These are phyloP conservation scores for Vitis hybrid DNA, from an alignment of 177 flowering plant genomes.

Conservation along the genomic window DNA sequence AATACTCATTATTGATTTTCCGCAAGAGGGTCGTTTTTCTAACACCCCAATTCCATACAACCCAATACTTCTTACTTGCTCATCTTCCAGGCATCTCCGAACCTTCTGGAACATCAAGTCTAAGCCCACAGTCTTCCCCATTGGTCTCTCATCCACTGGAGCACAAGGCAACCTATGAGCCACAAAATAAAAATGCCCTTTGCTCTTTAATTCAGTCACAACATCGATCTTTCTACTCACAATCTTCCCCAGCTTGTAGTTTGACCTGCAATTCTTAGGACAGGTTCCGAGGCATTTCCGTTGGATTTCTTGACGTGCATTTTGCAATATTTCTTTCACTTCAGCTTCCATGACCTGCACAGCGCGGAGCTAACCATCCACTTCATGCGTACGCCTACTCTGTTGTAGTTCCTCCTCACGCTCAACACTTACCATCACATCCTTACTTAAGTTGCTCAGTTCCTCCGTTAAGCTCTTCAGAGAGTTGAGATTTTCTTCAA, in stretches of 20 bases:
- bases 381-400: not conserved
- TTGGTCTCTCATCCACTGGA: not conserved
- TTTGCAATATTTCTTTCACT: not conserved
- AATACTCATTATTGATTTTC: too few species aligned
- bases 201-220: not conserved
- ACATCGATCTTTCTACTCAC: not conserved
- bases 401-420: not conserved
- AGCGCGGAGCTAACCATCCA: not conserved
- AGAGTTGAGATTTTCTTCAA: not conserved
- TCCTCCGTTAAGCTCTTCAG: not conserved
- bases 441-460: not conserved
- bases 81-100: not conserved
- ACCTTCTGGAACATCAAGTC: not conserved
- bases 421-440: not conserved
- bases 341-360: not conserved
- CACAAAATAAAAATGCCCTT: not conserved
- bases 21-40: too few species aligned
- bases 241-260: not conserved
- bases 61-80: slow-evolving; percentile 1
- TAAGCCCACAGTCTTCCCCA: not conserved
- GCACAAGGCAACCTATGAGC: too few species aligned
- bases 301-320: not conserved
- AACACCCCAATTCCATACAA: not conserved
- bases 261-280: slow-evolving; percentile 1
- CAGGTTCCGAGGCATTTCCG: not conserved